A percentile compares a stretch with the other conserved stretches of the same genome.
Conservation (phyloP, 371 early-diverging fungal genomes). For the Saksenaea vasiformis region DNA sequence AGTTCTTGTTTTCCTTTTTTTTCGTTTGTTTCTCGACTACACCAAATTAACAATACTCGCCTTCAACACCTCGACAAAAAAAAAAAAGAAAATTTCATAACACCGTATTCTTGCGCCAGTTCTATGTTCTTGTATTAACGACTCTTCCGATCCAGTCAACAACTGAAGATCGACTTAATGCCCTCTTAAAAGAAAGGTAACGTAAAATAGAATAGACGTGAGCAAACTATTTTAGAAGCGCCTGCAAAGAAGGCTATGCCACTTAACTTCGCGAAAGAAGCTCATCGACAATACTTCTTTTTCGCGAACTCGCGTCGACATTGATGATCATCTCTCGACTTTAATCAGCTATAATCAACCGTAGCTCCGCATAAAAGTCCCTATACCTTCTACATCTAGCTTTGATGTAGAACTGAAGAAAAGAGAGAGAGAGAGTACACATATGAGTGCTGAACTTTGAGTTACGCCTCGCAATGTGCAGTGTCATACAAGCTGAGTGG, state of each 20-base stretch:
- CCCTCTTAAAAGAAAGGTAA: neutral
- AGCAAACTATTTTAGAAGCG: neutral
- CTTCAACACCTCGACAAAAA: constrained; percentile 3
- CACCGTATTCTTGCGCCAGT: neutral
- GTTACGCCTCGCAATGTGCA: no score
- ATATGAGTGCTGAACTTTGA: no score
- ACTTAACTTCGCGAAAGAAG: neutral
- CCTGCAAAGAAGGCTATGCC: neutral
- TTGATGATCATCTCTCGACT: neutral
- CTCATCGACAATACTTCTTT: neutral
- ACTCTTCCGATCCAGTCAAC: constrained; percentile 2
- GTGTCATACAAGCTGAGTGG: no score
- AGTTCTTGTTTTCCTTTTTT: constrained; percentile 6
- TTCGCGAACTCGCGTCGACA: neutral
- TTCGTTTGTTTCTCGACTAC: constrained; percentile 7
- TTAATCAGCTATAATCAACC: neutral
- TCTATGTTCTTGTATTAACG: neutral
- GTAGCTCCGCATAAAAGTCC: neutral
- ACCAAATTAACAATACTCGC: constrained; percentile 7
- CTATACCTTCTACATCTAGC: no score
- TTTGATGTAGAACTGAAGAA: no score
- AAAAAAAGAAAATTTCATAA: neutral
- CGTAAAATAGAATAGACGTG: neutral
- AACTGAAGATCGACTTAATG: constrained; percentile 4
- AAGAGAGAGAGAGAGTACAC: no score